Evolutionary conservation across 129 eudicot species (phyloP), one percentile per base, ranked within the genome.

Genomic region (Flaveria ramosissima): DNA sequence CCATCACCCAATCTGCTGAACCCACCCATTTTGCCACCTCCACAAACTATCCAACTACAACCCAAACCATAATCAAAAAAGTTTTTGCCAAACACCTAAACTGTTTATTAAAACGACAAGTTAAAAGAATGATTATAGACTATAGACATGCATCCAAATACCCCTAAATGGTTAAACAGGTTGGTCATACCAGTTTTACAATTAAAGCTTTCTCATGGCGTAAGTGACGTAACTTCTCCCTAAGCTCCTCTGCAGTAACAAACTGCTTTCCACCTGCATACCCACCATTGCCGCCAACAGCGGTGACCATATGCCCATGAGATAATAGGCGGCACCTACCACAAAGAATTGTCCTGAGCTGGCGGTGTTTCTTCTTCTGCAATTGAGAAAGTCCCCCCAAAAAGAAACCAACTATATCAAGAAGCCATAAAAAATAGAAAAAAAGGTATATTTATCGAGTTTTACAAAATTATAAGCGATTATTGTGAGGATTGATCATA

Each of bases 261-360:
- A 93, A 93, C 56, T 91, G 96, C 77, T 93, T 93, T 68, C 98
- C 97, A 36, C 98, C 98, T 8, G 98, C 65, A 84, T 93, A 93
- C 48, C 98, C 98, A 64, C 98, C 98, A 85, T 93, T 88, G 52
- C 98, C 98, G 70, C 98, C 98, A 45, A 93, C 98, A 57, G 98
- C 98, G 60, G 98, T 93, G 71, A 93, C 88, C 98, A 93, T 91
- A 72, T 88, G 98, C 11, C 98, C 98, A 62, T 93, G 98, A 68
- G 98, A 93, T 80, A 93, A 82, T 36, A 93, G 85, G 52, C 80
- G 90, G 76, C 98, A 93, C 86, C 98, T 87, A 23, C 98, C 97
- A 79, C 98, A 93, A 59, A 93, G 86, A 73, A 91, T 77, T 32
- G 88, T 91, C 74, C 82, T 87, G 9, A 93, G 96, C 69, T 93